Conservation (phyloP, 257 asterid species). For the Nicotiana obtusifolia region DNA sequence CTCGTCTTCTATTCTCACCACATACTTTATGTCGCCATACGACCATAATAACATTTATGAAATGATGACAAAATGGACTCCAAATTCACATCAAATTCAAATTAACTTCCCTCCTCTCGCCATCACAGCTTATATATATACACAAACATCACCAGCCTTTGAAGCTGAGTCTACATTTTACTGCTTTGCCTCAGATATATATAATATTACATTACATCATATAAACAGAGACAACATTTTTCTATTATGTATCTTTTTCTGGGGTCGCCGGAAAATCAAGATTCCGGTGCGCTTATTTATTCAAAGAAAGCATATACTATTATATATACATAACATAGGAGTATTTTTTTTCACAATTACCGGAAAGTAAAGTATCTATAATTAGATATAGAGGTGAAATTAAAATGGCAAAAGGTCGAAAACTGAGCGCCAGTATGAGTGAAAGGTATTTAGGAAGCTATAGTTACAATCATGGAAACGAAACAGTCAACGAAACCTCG, state of each 20-base stretch:
- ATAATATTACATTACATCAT: neutral
- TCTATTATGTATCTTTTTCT: neutral
- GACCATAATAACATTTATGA: slow-evolving; percentile 12
- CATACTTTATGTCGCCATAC: slow-evolving; percentile 15
- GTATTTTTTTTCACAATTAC: slow-evolving; percentile 12
- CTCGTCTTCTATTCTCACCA: slow-evolving; percentile 27
- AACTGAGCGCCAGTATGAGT: slow-evolving; percentile 51
- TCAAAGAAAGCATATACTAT: neutral
- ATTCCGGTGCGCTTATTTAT: slow-evolving; percentile 27
- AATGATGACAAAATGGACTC: slow-evolving; percentile 60
- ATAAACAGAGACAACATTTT: no score
- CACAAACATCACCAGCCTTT: slow-evolving; percentile 23
- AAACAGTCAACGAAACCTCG: slow-evolving; percentile 24
- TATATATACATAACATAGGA: neutral
- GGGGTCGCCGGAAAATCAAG: slow-evolving; percentile 33
- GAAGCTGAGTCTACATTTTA: slow-evolving; percentile 14
- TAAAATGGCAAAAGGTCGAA: slow-evolving; percentile 72
- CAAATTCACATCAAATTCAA: slow-evolving; percentile 57
- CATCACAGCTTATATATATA: slow-evolving; percentile 35
- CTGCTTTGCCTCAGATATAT: slow-evolving; percentile 14
- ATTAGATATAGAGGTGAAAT: neutral
- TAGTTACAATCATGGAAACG: slow-evolving; percentile 32
- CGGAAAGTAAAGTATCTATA: slow-evolving; percentile 12
- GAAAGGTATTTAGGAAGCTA: slow-evolving; percentile 48
- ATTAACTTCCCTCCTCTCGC: slow-evolving; percentile 6